These are phyloP conservation scores for Hygrophorus pudorinus DNA, from an alignment of 768 basidiomycete genomes.

Conservation along the genomic window DNA sequence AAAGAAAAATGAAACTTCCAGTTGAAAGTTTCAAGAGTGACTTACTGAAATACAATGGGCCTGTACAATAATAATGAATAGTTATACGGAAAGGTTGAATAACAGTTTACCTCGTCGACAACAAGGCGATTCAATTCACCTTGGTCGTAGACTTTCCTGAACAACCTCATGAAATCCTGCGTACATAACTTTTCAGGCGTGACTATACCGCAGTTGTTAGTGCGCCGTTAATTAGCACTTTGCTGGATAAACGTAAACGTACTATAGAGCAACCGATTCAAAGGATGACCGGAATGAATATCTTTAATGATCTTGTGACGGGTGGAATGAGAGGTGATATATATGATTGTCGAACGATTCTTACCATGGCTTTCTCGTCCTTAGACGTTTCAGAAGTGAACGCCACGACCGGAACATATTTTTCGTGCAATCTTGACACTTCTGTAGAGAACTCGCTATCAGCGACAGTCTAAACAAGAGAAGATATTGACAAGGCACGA, in stretches of 20 bases:
- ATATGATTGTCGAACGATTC: background rate
- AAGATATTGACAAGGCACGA: slow-evolving; percentile 33
- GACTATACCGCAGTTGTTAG: slow-evolving; percentile 26
- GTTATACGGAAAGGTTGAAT: background rate
- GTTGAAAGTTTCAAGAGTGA: background rate
- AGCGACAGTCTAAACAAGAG: background rate
- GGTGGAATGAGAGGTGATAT: background rate
- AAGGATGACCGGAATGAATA: slow-evolving; percentile 47
- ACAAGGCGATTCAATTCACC: slow-evolving; percentile 62
- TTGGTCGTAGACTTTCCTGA: slow-evolving; percentile 42
- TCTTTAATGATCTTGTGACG: slow-evolving; percentile 47
- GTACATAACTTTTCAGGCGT: slow-evolving; percentile 69
- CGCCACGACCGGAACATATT: slow-evolving; percentile 48
- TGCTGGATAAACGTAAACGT: slow-evolving; percentile 12
- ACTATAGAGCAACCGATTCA: slow-evolving; percentile 65
- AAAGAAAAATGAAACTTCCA: background rate
- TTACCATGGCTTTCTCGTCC: slow-evolving; percentile 46
- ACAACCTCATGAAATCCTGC: slow-evolving; percentile 38
- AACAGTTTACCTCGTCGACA: slow-evolving; percentile 58
- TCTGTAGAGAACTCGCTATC: slow-evolving; percentile 29
- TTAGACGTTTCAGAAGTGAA: slow-evolving; percentile 56
- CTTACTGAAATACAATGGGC: slow-evolving; percentile 78
- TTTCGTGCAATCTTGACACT: slow-evolving; percentile 45
- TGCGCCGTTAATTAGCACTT: background rate
- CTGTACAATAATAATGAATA: slow-evolving; percentile 21